Percentiles rank a stretch among this genome's conserved stretches.
Evolutionary conservation across 768 basidiomycete species (phyloP).

Genomic region (Boletus fagicola): DNA sequence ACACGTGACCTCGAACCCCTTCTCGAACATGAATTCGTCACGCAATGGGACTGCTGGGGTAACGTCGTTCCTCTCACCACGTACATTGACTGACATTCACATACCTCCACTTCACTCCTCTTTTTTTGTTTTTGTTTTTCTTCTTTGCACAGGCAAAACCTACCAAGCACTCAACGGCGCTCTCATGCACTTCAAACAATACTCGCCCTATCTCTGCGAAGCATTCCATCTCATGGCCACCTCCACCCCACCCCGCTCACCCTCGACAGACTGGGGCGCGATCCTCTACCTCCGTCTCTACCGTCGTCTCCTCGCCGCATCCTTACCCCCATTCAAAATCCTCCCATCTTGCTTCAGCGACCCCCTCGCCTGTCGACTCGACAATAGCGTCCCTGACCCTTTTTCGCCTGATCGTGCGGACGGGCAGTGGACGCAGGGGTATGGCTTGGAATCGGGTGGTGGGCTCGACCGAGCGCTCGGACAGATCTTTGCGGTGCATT

Average conservation of each 20-base stretch:
- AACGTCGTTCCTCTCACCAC: conserved; percentile 4
- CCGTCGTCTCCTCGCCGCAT: conserved; percentile 72
- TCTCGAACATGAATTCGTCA: conserved; percentile 92
- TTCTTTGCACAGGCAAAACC: conserved; percentile 51
- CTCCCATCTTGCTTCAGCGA: conserved; percentile 96
- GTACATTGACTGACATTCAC: conserved; percentile 4
- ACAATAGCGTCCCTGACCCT: conserved; percentile 91
- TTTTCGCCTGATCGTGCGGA: conserved; percentile 57
- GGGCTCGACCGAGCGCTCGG: conserved; percentile 58
- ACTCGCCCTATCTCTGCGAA: conserved; percentile 96
- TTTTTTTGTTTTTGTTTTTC: neutral
- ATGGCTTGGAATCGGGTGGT: conserved; percentile 59
- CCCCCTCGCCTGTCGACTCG: conserved; percentile 82
- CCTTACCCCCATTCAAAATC: conserved; percentile 83
- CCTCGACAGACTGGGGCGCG: conserved; percentile 93
- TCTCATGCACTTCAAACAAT: conserved; percentile 85
- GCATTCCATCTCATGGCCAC: conserved; percentile 88
- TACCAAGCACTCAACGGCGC: conserved; percentile 88
- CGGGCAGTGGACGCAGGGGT: conserved; percentile 57
- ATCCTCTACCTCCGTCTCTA: conserved; percentile 88
- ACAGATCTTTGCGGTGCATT: conserved; percentile 82
- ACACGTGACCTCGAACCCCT: conserved; percentile 84
- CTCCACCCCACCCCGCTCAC: conserved; percentile 67
- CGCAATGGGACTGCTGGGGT: conserved; percentile 99
- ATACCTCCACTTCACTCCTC: neutral